Evolutionary conservation across 1,139 yeast genomes (phyloP).

Genomic region (Debaryomyces nepalensis): DNA sequence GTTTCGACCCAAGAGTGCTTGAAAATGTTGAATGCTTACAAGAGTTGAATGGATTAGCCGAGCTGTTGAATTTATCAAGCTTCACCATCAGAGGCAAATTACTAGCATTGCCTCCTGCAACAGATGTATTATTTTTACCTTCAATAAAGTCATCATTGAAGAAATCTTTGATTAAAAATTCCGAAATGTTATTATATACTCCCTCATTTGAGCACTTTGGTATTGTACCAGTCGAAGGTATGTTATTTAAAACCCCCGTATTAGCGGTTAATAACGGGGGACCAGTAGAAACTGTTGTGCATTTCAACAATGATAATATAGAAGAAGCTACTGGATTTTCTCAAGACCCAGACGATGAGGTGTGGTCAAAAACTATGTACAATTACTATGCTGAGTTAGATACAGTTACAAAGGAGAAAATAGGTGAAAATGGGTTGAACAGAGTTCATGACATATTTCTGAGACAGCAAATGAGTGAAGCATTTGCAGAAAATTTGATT

Average conservation of each 20-base stretch:
- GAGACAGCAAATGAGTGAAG: conserved; percentile 61
- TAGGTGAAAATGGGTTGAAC: conserved; percentile 56
- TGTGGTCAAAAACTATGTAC: conserved; percentile 70
- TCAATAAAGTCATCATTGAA: conserved; percentile 73
- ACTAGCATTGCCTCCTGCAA: conserved; percentile 37
- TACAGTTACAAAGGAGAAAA: conserved; percentile 29
- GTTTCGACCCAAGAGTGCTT: conserved; percentile 74
- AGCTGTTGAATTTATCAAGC: conserved; percentile 46
- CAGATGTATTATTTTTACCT: conserved; percentile 76
- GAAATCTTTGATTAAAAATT: conserved; percentile 59
- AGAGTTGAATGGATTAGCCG: conserved; percentile 59
- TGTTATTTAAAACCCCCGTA: conserved; percentile 83
- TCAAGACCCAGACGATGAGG: conserved; percentile 53
- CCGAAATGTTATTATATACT: conserved; percentile 76
- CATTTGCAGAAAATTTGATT: conserved; percentile 41
- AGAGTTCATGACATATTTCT: conserved; percentile 62
- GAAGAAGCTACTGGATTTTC: conserved; percentile 76
- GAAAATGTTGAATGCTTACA: conserved; percentile 78
- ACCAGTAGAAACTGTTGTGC: conserved; percentile 79
- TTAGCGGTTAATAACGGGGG: conserved; percentile 91
- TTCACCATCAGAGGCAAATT: conserved; percentile 55
- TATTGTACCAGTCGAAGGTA: conserved; percentile 94
- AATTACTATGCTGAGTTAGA: conserved; percentile 39
- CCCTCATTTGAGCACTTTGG: conserved; percentile 96
- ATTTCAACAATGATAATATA: conserved; percentile 42